Conservation (phyloP, 306 rosid species). For the Quercus gilva region DNA sequence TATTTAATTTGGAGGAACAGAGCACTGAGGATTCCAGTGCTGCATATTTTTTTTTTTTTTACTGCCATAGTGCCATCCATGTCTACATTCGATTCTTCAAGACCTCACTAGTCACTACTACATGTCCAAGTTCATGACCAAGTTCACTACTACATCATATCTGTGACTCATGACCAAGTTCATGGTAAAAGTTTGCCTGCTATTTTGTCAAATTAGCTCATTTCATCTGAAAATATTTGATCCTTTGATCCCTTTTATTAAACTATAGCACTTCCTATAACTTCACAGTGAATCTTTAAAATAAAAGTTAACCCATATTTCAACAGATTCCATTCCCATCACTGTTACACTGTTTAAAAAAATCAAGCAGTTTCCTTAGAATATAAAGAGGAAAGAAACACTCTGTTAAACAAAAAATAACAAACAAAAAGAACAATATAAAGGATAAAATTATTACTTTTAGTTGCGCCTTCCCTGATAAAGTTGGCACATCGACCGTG, state of each 20-base stretch:
- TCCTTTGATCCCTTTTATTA: not conserved
- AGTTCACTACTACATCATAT: not conserved
- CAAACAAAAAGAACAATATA: not conserved
- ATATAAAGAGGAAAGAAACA: not conserved
- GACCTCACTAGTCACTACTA: not conserved
- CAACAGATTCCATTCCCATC: not conserved
- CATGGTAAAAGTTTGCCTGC: not conserved
- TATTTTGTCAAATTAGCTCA: not conserved
- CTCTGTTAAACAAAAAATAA: conserved; percentile 6
- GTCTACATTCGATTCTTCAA: not conserved
- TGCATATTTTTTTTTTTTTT: not conserved
- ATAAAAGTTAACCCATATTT: not conserved
- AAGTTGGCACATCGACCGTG: conserved; percentile 82
- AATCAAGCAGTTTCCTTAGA: not conserved
- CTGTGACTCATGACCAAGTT: not conserved
- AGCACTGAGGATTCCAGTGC: not conserved
- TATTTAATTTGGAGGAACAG: not conserved
- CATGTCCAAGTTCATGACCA: not conserved
- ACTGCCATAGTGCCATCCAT: not conserved
- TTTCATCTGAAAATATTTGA: conserved; percentile 10
- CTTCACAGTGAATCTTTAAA: not conserved
- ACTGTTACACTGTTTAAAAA: not conserved
- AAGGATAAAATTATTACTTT: conserved; percentile 49
- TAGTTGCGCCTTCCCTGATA: conserved; percentile 67
- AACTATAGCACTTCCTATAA: not conserved